These are phyloP conservation scores for Noccaea bulbosa DNA, from an alignment of 345 rosid species.

Conservation along the genomic window DNA sequence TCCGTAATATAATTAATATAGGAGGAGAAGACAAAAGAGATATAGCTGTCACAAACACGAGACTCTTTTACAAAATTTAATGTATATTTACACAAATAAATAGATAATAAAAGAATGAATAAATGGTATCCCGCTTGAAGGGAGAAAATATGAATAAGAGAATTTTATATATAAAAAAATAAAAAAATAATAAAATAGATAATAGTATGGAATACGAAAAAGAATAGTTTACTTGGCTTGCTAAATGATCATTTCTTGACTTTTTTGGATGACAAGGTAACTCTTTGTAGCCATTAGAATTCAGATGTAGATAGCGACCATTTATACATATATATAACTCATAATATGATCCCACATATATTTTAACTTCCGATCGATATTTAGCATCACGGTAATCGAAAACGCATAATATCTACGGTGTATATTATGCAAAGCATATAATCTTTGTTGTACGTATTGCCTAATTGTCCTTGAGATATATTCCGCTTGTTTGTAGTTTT, in stretches of 20 bases:
- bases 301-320: slow-evolving; percentile 31
- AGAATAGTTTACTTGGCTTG: slow-evolving; percentile 18
- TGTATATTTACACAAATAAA: slow-evolving; percentile 8
- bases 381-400: not conserved
- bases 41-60: slow-evolving; percentile 48
- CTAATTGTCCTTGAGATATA: not conserved
- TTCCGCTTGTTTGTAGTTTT: not conserved
- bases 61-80: slow-evolving; percentile 32
- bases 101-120: not conserved
- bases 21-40: slow-evolving; percentile 39
- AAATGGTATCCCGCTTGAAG: too few species aligned
- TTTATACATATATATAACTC: not conserved
- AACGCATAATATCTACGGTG: slow-evolving; percentile 2
- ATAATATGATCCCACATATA: slow-evolving; percentile 5
- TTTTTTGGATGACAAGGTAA: slow-evolving; percentile 20
- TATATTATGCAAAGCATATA: slow-evolving; percentile 5
- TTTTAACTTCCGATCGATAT: slow-evolving; percentile 1
- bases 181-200: slow-evolving; percentile 2
- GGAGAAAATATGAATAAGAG: too few species aligned
- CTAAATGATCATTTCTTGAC: slow-evolving; percentile 24
- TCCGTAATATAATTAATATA: slow-evolving; percentile 19
- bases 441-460: not conserved
- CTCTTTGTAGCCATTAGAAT: slow-evolving; percentile 38
- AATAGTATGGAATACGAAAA: slow-evolving; percentile 25
- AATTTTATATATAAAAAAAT: too few species aligned